Percentiles rank a stretch among this genome's conserved stretches.
Conservation (phyloP, 2,329 filamentous ascomycete genomes). For the Cryphonectria nitschkei region DNA sequence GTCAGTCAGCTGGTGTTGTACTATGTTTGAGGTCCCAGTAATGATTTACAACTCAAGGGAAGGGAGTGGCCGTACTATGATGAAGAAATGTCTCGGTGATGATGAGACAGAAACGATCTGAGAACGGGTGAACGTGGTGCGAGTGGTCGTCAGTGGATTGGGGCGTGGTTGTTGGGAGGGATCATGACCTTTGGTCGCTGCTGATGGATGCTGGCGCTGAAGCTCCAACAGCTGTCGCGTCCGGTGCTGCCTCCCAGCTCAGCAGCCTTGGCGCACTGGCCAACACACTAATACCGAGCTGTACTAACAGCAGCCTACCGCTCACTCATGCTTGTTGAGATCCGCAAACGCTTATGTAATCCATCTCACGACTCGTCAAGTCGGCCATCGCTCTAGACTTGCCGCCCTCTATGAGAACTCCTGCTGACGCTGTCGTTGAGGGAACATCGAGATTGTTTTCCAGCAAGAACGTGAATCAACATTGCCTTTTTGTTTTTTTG, state of each 20-base stretch:
- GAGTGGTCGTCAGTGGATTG: background rate
- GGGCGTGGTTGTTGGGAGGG: background rate
- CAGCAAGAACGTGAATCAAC: background rate
- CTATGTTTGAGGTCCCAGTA: background rate
- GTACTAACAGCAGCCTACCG: background rate
- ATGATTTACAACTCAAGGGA: background rate
- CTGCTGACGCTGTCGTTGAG: background rate
- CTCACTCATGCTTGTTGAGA: background rate
- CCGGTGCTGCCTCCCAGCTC: slow-evolving; percentile 13
- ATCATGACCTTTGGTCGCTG: background rate
- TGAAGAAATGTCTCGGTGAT: background rate
- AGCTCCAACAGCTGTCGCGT: slow-evolving; percentile 19
- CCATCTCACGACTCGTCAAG: background rate
- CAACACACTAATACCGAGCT: slow-evolving; percentile 6
- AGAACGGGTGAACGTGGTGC: background rate
- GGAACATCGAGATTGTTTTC: background rate
- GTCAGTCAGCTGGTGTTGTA: slow-evolving; percentile 21
- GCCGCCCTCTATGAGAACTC: background rate
- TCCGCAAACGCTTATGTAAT: slow-evolving; percentile 16
- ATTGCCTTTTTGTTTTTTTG: background rate
- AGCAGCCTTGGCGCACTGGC: slow-evolving; percentile 34
- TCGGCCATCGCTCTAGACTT: background rate
- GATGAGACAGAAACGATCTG: background rate
- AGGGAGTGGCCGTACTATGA: background rate
- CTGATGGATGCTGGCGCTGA: slow-evolving; percentile 1